Evolutionary conservation across 371 early-diverging fungal genomes (phyloP).

Genomic region (Sporodiniella umbellata): DNA sequence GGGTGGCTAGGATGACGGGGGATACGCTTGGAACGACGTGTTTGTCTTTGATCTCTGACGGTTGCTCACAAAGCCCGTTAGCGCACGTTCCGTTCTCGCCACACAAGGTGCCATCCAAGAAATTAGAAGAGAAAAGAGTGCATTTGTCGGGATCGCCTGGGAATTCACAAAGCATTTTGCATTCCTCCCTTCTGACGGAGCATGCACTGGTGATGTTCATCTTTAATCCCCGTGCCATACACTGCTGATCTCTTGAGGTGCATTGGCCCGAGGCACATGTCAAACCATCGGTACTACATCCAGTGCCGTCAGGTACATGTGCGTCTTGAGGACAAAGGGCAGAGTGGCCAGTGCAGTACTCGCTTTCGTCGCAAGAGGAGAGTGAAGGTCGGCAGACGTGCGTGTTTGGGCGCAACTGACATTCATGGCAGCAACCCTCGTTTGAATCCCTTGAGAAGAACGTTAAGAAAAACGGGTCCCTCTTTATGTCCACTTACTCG

Average conservation of each 20-base stretch:
- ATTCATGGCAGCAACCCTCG: slow-evolving; percentile 80
- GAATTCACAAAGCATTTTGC: slow-evolving; percentile 66
- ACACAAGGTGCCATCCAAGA: slow-evolving; percentile 89
- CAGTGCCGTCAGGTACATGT: slow-evolving; percentile 61
- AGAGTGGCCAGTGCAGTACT: slow-evolving; percentile 76
- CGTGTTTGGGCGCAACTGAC: slow-evolving; percentile 61
- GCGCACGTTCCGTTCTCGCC: slow-evolving; percentile 69
- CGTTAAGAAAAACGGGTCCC: too few species aligned
- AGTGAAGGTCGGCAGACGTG: slow-evolving; percentile 71
- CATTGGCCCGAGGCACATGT: slow-evolving; percentile 89
- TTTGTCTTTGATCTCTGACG: slow-evolving; percentile 5
- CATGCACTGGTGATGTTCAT: slow-evolving; percentile 49
- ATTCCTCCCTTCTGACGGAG: slow-evolving; percentile 45
- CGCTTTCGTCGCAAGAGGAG: slow-evolving; percentile 80
- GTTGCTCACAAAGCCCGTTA: slow-evolving; percentile 33
- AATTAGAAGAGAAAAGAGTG: slow-evolving; percentile 71
- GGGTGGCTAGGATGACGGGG: slow-evolving; percentile 47
- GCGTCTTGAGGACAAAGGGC: slow-evolving; percentile 76
- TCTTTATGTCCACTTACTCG: slow-evolving; percentile 38
- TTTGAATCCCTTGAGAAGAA: slow-evolving; percentile 81
- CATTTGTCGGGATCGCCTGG: slow-evolving; percentile 55
- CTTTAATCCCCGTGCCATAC: slow-evolving; percentile 51
- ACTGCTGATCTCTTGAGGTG: slow-evolving; percentile 85
- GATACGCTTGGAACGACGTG: slow-evolving; percentile 41
- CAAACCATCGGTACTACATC: slow-evolving; percentile 52